Conservation (phyloP, 306 rosid species). For the Senna tora region DNA sequence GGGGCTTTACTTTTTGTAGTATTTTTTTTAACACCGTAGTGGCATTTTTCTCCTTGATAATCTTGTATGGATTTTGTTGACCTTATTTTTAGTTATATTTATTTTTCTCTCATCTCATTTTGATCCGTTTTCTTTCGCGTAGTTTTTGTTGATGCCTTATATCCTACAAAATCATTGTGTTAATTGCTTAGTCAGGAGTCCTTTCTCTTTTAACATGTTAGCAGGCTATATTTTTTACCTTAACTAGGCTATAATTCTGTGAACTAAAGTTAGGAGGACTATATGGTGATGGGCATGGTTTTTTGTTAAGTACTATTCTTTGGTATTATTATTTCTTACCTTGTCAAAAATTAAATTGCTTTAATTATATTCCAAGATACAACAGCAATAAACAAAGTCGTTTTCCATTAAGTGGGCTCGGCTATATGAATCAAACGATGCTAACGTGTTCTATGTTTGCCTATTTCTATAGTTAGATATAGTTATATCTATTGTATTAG, state of each 20-base stretch:
- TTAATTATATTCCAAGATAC: too few species aligned
- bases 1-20: neutral
- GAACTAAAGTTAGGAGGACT: neutral
- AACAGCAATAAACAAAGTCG: too few species aligned
- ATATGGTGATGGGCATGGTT: neutral
- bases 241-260: neutral
- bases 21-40: slow-evolving; percentile 4
- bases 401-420: too few species aligned
- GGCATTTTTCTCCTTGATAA: neutral
- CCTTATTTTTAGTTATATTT: neutral
- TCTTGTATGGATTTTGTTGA: slow-evolving; percentile 11
- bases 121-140: neutral
- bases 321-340: neutral
- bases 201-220: neutral
- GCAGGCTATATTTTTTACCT: slow-evolving; percentile 1
- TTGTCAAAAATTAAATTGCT: slow-evolving; percentile 1
- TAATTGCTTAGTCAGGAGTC: neutral
- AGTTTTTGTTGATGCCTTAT: neutral
- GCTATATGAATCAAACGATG: too few species aligned
- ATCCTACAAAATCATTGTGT: neutral
- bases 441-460: too few species aligned
- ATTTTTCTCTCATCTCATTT: slow-evolving; percentile 6
- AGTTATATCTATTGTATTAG: too few species aligned
- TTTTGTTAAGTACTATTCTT: slow-evolving; percentile 1
- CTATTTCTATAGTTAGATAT: too few species aligned